Conservation (phyloP, 2,329 filamentous ascomycete species). For the Verticillium alfalfae region DNA sequence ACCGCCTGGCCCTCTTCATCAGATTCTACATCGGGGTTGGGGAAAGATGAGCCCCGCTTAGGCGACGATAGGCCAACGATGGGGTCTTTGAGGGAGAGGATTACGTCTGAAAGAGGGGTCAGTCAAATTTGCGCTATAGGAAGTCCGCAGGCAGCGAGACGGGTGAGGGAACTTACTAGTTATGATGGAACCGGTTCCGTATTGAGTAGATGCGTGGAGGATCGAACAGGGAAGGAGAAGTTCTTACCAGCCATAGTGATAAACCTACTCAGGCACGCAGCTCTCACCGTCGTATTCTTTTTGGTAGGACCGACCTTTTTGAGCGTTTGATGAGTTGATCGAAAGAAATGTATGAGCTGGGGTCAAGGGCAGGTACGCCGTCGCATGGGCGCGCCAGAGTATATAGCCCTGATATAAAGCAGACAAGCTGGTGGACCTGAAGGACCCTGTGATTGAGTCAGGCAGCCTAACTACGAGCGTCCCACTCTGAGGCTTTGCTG, state of each 20-base stretch:
- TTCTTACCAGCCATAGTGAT: constrained; percentile 13
- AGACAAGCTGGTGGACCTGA: not conserved
- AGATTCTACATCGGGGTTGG: constrained; percentile 7
- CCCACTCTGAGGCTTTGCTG: not conserved
- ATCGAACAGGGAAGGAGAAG: constrained; percentile 1
- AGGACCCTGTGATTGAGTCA: not conserved
- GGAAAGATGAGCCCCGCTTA: constrained; percentile 6
- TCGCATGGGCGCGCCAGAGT: not conserved
- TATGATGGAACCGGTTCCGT: not conserved
- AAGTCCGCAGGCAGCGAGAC: too few relatives aligned
- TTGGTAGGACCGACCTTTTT: too few relatives aligned
- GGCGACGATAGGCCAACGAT: constrained; percentile 10
- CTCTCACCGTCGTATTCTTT: not conserved
- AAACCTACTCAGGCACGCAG: not conserved
- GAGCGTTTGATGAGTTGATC: too few relatives aligned
- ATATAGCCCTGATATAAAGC: not conserved
- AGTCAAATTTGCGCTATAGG: not conserved
- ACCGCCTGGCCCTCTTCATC: constrained; percentile 7
- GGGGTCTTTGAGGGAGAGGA: constrained; percentile 3
- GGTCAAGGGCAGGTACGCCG: not conserved
- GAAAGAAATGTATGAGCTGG: not conserved
- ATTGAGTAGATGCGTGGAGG: not conserved
- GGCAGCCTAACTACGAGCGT: not conserved
- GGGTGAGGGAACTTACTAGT: constrained; percentile 8
- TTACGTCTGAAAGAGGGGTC: not conserved